phyloP scores from a whole-genome alignment of 208 protist genomes.

The Wallacemonas sp. region DNA sequence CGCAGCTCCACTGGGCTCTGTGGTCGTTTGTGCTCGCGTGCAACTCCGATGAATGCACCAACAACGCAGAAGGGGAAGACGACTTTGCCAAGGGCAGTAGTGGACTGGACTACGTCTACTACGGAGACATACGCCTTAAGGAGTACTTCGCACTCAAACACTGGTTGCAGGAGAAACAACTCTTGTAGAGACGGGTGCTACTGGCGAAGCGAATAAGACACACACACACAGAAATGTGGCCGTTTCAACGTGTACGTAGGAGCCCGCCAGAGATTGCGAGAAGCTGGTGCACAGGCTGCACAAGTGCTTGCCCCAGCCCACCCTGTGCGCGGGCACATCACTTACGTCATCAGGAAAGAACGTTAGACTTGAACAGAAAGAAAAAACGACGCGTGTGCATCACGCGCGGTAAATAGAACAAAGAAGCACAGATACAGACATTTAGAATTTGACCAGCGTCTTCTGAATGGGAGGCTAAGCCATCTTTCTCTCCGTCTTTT shows the following conservation, averaged over 20 bases:
- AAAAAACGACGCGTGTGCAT: no score
- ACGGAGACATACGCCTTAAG: conserved; percentile 74
- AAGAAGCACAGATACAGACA: neutral
- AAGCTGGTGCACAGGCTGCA: neutral
- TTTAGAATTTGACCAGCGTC: neutral
- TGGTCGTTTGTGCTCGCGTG: conserved; percentile 79
- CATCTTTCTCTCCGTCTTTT: neutral
- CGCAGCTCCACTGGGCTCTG: conserved; percentile 76
- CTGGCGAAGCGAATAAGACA: no score
- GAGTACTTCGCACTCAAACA: conserved; percentile 75
- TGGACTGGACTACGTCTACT: conserved; percentile 79
- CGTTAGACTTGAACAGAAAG: no score
- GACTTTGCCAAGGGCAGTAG: conserved; percentile 74
- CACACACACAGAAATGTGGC: neutral
- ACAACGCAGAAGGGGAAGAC: conserved; percentile 41
- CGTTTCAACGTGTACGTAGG: neutral
- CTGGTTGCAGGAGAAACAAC: conserved; percentile 52
- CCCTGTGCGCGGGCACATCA: no score
- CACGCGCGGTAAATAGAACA: no score
- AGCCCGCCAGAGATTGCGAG: neutral
- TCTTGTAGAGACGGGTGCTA: conserved; percentile 42
- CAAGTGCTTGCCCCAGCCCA: no score
- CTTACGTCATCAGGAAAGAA: no score
- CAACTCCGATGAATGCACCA: conserved; percentile 52
- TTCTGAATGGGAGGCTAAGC: neutral